Conservation (phyloP, 345 rosid species). For the Rhizophora apiculata region DNA sequence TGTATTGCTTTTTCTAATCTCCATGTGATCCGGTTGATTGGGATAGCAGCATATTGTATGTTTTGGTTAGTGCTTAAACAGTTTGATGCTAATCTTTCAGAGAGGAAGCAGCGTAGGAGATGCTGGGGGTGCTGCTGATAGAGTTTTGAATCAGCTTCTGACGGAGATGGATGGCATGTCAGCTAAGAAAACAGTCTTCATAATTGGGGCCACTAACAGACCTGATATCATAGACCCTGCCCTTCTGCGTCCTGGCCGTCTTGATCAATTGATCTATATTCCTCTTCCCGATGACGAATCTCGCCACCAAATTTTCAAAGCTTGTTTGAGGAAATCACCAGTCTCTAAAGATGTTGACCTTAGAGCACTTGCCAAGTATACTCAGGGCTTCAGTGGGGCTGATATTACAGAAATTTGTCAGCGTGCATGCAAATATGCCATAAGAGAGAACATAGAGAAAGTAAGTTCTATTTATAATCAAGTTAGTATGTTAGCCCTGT, state of each 20-base stretch:
- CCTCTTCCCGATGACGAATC: slow-evolving; percentile 97
- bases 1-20: not conserved
- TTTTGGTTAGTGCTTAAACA: slow-evolving; percentile 4
- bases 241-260: slow-evolving; percentile 89
- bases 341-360: slow-evolving; percentile 83
- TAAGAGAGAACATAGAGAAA: slow-evolving; percentile 90
- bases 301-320: slow-evolving; percentile 72
- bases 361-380: slow-evolving; percentile 81
- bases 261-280: slow-evolving; percentile 90
- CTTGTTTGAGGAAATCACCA: slow-evolving; percentile 90
- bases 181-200: slow-evolving; percentile 91
- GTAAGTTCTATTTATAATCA: slow-evolving; percentile 28
- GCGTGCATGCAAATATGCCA: slow-evolving; percentile 90
- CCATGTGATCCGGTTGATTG: not conserved
- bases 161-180: slow-evolving; percentile 99
- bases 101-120: slow-evolving; percentile 92
- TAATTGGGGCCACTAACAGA: slow-evolving; percentile 92
- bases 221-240: slow-evolving; percentile 96
- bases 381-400: slow-evolving; percentile 95
- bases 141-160: slow-evolving; percentile 89
- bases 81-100: slow-evolving; percentile 29
- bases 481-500: no score
- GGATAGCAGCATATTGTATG: not conserved
- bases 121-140: slow-evolving; percentile 98
- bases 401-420: slow-evolving; percentile 97